phyloP scores from a whole-genome alignment of 2,329 filamentous ascomycete genomes.

The Cercospora sojina region DNA sequence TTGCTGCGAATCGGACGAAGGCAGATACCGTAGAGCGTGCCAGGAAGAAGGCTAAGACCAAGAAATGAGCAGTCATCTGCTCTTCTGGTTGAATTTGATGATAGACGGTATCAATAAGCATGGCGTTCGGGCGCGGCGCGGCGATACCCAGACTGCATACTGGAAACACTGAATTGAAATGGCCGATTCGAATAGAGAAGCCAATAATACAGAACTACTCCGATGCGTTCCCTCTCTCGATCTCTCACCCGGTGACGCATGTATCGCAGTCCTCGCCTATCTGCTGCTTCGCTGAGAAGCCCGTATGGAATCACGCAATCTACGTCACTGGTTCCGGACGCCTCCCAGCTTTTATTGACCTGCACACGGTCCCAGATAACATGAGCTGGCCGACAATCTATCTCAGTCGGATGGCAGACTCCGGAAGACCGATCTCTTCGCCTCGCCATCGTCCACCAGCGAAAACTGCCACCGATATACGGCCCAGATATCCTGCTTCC shows the following conservation, averaged over 20 bases:
- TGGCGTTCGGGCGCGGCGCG: background rate
- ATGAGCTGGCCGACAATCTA: too few species aligned
- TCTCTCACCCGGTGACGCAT: too few species aligned
- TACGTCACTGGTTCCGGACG: too few species aligned
- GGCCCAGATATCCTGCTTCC: background rate
- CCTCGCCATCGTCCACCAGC: background rate
- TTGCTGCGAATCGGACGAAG: constrained; percentile 46
- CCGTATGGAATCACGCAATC: too few species aligned
- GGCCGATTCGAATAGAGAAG: background rate
- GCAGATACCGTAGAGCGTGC: constrained; percentile 17
- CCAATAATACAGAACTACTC: background rate
- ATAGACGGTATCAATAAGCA: background rate
- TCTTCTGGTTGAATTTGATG: background rate
- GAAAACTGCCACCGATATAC: background rate
- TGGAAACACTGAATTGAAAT: background rate
- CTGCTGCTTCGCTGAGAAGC: too few species aligned
- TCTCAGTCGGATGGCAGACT: too few species aligned
- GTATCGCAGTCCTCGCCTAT: too few species aligned
- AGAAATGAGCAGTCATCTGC: background rate
- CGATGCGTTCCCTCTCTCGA: background rate
- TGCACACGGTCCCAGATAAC: too few species aligned
- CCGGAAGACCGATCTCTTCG: background rate
- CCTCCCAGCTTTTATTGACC: too few species aligned
- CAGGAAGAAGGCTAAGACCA: constrained; percentile 4
- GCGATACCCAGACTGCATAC: background rate